phyloP scores from a whole-genome alignment of 805 yeast genomes.

The Myxozyma kluyveri region DNA sequence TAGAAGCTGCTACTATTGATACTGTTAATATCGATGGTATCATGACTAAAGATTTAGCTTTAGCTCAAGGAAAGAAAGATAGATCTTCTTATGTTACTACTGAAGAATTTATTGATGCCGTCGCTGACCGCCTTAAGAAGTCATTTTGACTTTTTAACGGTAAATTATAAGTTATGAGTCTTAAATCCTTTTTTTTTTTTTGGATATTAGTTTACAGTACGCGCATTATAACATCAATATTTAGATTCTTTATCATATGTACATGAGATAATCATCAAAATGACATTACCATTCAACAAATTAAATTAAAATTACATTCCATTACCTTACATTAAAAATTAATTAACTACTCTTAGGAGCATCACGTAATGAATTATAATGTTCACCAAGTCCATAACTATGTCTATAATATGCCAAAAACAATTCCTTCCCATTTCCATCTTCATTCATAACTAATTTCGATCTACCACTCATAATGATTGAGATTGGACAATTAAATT shows the following conservation, averaged over 20 bases:
- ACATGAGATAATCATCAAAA: too few relatives aligned
- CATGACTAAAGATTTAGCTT: slow-evolving; percentile 95
- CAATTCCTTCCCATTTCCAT: slow-evolving; percentile 47
- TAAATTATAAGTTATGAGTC: too few relatives aligned
- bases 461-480: slow-evolving; percentile 77
- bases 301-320: too few relatives aligned
- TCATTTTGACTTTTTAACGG: too few relatives aligned
- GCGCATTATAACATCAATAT: too few relatives aligned
- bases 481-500: slow-evolving; percentile 69
- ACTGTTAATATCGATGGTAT: slow-evolving; percentile 79
- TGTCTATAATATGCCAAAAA: slow-evolving; percentile 80
- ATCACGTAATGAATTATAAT: slow-evolving; percentile 65
- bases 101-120: slow-evolving; percentile 84
- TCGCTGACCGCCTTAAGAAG: slow-evolving; percentile 37
- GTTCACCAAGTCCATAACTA: slow-evolving; percentile 88
- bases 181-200: too few relatives aligned
- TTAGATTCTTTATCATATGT: too few relatives aligned
- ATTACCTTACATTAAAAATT: too few relatives aligned
- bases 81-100: slow-evolving; percentile 83
- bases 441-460: slow-evolving; percentile 60
- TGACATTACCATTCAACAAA: too few relatives aligned
- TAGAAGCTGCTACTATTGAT: slow-evolving; percentile 82
- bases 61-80: slow-evolving; percentile 82
- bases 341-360: too few relatives aligned
- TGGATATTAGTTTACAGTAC: too few relatives aligned